Percentiles rank a stretch among this genome's conserved stretches.
These are phyloP conservation scores for Neofusicoccum cordaticola DNA, from an alignment of 2,329 filamentous ascomycete genomes.

Conservation along the genomic window DNA sequence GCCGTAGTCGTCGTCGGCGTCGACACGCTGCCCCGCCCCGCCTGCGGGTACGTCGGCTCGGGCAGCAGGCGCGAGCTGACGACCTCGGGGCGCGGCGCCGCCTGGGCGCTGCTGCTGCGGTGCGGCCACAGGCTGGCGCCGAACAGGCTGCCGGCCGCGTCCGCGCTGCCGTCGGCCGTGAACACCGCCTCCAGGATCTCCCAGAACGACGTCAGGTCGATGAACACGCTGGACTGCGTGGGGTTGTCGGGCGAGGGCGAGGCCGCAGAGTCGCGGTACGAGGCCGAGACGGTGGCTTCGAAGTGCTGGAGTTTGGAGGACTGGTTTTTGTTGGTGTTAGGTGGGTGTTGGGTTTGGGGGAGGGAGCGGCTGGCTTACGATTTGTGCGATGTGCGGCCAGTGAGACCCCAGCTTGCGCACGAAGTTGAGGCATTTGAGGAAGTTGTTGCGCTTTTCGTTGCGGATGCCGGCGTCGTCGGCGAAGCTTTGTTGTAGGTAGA, in stretches of 20 bases:
- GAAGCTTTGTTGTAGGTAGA: constrained; percentile 54
- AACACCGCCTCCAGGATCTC: constrained; percentile 49
- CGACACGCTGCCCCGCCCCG: neutral
- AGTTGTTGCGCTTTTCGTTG: constrained; percentile 43
- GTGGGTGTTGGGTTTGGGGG: neutral
- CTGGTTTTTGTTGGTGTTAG: neutral
- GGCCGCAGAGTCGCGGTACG: constrained; percentile 32
- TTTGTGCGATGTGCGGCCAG: constrained; percentile 47
- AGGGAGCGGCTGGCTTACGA: constrained; percentile 20
- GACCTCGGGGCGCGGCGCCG: constrained; percentile 33
- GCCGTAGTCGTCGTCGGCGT: constrained; percentile 18
- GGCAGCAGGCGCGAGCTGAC: constrained; percentile 4
- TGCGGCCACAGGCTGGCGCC: constrained; percentile 38
- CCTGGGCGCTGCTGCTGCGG: constrained; percentile 26
- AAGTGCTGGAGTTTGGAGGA: constrained; percentile 44
- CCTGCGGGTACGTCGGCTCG: constrained; percentile 6
- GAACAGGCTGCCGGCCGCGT: constrained; percentile 34
- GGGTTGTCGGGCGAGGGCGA: constrained; percentile 16
- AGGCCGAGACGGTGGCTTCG: constrained; percentile 44
- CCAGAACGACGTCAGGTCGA: constrained; percentile 49
- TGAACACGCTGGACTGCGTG: constrained; percentile 28
- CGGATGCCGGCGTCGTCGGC: constrained; percentile 41
- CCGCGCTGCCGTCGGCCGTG: constrained; percentile 31
- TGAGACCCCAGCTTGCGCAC: constrained; percentile 37
- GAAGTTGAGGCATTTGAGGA: constrained; percentile 46